A percentile compares a stretch with the other conserved stretches of the same genome.
These are phyloP conservation scores for Coemansia brasiliensis DNA, from an alignment of 192 early-diverging fungal genomes.

Conservation along the genomic window DNA sequence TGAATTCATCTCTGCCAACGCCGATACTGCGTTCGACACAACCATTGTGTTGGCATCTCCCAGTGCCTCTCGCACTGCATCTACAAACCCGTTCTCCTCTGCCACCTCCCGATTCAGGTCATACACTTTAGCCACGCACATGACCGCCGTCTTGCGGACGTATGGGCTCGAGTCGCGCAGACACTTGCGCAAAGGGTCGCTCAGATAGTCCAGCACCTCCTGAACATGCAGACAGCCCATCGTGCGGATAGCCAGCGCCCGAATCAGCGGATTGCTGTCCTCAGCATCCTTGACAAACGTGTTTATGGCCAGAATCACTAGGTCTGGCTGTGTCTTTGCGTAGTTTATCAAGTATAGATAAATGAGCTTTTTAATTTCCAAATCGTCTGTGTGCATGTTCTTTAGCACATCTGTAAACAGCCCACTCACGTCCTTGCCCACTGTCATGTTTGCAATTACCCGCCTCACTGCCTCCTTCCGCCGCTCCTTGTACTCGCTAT, in stretches of 20 bases:
- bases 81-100: conserved; percentile 92
- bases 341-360: conserved; percentile 98
- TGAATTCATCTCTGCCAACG: conserved; percentile 88
- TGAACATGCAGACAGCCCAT: conserved; percentile 97
- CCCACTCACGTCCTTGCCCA: conserved; percentile 95
- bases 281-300: conserved; percentile 88
- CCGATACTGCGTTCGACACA: conserved; percentile 92
- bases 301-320: conserved; percentile 88
- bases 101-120: conserved; percentile 85
- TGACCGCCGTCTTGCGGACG: conserved; percentile 94
- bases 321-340: conserved; percentile 87
- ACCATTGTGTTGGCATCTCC: conserved; percentile 97
- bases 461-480: conserved; percentile 98
- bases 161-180: conserved; percentile 91
- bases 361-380: conserved; percentile 89
- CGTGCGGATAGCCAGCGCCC: conserved; percentile 93
- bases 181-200: conserved; percentile 80
- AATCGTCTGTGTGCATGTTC: conserved; percentile 97
- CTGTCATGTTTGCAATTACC: conserved; percentile 99
- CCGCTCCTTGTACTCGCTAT: conserved; percentile 93
- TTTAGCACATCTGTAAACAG: conserved; percentile 97
- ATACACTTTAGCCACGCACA: conserved; percentile 95
- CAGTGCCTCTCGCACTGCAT: conserved; percentile 79
- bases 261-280: conserved; percentile 91
- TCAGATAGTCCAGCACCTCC: conserved; percentile 80